Evolutionary conservation across 2,329 filamentous ascomycete genomes (phyloP), one percentile per base, ranked within the genome.

Genomic region (Monilinia aucupariae): DNA sequence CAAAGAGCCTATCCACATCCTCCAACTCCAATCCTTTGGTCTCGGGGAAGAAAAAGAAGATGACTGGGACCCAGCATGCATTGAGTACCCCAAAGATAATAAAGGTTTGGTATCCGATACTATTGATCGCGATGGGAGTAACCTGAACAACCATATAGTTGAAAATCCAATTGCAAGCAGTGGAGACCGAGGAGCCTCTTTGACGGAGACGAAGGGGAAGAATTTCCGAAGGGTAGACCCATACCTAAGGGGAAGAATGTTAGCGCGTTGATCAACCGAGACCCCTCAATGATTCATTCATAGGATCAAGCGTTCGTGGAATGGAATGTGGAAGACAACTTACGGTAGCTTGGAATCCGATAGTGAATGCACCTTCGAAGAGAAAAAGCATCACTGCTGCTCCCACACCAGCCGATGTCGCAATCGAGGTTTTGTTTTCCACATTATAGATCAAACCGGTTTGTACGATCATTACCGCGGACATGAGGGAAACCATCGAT

Each of bases 31-130:
- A 73, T 0, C 84, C 78, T 71, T 86, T 87, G 0, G 85, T 88
- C 73, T 88, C 85, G 0, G 85, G 85, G 3, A 86, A 85, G 68
- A 85, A 80, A 71, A 85, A 84, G 76, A 81, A 88, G 50, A 87
- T 81, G 52, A 85, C 84, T 0, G 76, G 76, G 20, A 78, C 73
- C 47, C 72, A 70, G 32, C 71, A 50, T 1, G 71, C 68, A 41
- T 73, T 67, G 1, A 76, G 61, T 13, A 69, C 70, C 15, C 68
- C 71, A 56, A 73, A 76, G 12, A 76, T 71, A 9, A 76, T 73
- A 61, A 76, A 76, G 32, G 75, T 76, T 13, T 65, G 68, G 66
- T 73, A 81, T 0, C 77, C 76, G 61, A 83, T 74, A 41, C 76
- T 75, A 1, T 71, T 68, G 61, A 83, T 79, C 2, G 66, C 64